Evolutionary conservation across 495 filamentous ascomycete genomes (phyloP).

Genomic region (Penicillium angulare): DNA sequence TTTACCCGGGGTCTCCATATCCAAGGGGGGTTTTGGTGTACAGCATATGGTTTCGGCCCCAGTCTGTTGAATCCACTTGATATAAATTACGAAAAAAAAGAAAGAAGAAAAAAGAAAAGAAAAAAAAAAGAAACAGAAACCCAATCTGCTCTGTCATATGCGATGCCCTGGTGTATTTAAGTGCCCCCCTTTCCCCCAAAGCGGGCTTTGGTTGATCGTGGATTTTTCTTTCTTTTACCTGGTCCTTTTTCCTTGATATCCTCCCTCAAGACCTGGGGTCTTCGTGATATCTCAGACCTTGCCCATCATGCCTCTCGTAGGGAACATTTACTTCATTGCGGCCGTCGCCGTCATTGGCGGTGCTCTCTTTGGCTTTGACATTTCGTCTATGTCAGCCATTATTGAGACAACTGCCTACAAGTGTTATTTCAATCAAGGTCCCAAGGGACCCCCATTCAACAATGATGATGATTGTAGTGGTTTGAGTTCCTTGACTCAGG

Average conservation of each 20-base stretch:
- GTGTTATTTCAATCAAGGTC: conserved; percentile 61
- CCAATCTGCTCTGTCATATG: conserved; percentile 3
- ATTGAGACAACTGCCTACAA: conserved; percentile 56
- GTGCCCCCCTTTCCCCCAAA: not conserved
- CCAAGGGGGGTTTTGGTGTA: not conserved
- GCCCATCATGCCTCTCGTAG: conserved; percentile 8
- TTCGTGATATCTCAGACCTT: not conserved
- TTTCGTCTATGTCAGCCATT: conserved; percentile 78
- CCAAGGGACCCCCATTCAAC: conserved; percentile 21
- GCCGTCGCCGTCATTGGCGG: conserved; percentile 76
- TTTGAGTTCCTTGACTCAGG: conserved; percentile 46
- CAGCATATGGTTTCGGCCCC: conserved; percentile 7
- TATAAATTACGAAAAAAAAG: not conserved
- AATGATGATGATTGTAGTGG: conserved; percentile 41
- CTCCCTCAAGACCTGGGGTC: not conserved
- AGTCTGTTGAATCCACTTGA: conserved; percentile 5
- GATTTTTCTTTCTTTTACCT: not conserved
- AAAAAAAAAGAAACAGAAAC: conserved; percentile 1
- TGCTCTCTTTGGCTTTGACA: conserved; percentile 83
- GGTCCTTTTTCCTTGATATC: not conserved
- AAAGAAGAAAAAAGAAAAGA: not conserved
- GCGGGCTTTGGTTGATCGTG: not conserved
- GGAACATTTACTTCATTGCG: conserved; percentile 71
- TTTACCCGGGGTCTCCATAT: too few relatives aligned
- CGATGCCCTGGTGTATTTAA: conserved; percentile 6